Percentiles rank a stretch among this genome's conserved stretches.
These are phyloP conservation scores for Mortierella sp. DNA, from an alignment of 371 early-diverging fungal species.

Conservation along the genomic window DNA sequence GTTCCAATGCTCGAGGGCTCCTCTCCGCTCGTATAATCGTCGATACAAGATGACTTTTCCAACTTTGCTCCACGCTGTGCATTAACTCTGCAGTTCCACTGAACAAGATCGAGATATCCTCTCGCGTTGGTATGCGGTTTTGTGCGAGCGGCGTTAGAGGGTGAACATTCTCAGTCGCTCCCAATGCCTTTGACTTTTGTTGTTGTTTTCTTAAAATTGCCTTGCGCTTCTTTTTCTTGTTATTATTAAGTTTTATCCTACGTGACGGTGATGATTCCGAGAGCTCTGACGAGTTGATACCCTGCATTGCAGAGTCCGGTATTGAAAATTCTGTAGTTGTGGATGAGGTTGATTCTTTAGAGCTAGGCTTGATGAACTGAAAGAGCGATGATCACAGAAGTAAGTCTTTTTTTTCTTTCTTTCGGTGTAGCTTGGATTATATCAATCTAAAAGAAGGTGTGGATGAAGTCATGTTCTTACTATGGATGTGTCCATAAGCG, in stretches of 20 bases:
- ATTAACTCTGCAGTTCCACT: background rate
- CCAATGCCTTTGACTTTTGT: background rate
- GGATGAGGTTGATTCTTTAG: too few species aligned
- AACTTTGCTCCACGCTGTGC: background rate
- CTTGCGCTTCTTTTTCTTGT: background rate
- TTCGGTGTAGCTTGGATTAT: too few species aligned
- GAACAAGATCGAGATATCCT: too few species aligned
- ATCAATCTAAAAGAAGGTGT: background rate
- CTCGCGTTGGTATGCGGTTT: too few species aligned
- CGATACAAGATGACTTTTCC: background rate
- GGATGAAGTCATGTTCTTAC: too few species aligned
- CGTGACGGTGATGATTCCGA: background rate
- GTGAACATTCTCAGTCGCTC: background rate
- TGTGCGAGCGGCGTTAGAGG: too few species aligned
- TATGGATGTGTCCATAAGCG: too few species aligned
- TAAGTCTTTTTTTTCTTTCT: too few species aligned
- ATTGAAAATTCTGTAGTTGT: background rate
- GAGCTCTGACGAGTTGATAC: too few species aligned
- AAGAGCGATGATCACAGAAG: too few species aligned
- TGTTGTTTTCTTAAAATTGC: background rate
- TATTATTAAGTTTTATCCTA: background rate
- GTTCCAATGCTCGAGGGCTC: background rate
- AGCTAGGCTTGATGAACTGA: background rate
- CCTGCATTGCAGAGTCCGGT: background rate
- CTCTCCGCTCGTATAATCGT: background rate